phyloP scores from a whole-genome alignment of 2,329 filamentous ascomycete species.

The Chaetomiaceae sp. region DNA sequence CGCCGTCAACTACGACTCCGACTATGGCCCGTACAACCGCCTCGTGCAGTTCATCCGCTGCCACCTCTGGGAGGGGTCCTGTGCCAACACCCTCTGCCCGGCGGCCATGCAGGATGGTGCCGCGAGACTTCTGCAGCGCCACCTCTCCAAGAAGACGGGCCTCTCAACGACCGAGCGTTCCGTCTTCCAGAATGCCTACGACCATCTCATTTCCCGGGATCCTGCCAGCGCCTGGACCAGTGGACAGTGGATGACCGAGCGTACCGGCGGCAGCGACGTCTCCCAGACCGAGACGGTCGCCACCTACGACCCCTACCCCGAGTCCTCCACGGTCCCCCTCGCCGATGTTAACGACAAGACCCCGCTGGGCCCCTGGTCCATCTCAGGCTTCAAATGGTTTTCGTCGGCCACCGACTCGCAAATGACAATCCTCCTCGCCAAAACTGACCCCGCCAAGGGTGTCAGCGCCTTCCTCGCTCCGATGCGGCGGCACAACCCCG shows the following conservation, averaged over 20 bases:
- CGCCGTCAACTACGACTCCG: slow-evolving; percentile 54
- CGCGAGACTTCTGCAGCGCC: slow-evolving; percentile 44
- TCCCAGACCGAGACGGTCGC: slow-evolving; percentile 62
- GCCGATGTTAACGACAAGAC: slow-evolving; percentile 26
- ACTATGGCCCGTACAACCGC: slow-evolving; percentile 47
- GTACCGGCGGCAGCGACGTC: slow-evolving; percentile 64
- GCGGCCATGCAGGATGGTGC: slow-evolving; percentile 64
- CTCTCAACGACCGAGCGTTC: slow-evolving; percentile 30
- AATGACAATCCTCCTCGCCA: slow-evolving; percentile 60
- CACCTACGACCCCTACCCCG: slow-evolving; percentile 24
- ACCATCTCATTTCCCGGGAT: slow-evolving; percentile 50
- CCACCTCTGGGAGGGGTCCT: slow-evolving; percentile 57
- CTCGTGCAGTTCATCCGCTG: slow-evolving; percentile 55
- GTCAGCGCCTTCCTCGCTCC: slow-evolving; percentile 63
- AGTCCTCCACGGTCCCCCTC: slow-evolving; percentile 24
- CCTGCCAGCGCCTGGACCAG: slow-evolving; percentile 58
- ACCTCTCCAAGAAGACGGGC: slow-evolving; percentile 32
- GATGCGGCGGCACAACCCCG: slow-evolving; percentile 43
- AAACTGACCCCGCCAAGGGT: slow-evolving; percentile 43
- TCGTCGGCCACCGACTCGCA: slow-evolving; percentile 61
- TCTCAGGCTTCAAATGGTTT: slow-evolving; percentile 70
- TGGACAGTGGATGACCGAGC: slow-evolving; percentile 75
- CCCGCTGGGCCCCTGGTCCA: slow-evolving; percentile 52
- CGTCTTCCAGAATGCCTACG: slow-evolving; percentile 49
- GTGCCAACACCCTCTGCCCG: slow-evolving; percentile 59